Evolutionary conservation across 768 basidiomycete genomes (phyloP), one percentile per base, ranked within the genome.

Genomic region (Tricholoma matsutake): DNA sequence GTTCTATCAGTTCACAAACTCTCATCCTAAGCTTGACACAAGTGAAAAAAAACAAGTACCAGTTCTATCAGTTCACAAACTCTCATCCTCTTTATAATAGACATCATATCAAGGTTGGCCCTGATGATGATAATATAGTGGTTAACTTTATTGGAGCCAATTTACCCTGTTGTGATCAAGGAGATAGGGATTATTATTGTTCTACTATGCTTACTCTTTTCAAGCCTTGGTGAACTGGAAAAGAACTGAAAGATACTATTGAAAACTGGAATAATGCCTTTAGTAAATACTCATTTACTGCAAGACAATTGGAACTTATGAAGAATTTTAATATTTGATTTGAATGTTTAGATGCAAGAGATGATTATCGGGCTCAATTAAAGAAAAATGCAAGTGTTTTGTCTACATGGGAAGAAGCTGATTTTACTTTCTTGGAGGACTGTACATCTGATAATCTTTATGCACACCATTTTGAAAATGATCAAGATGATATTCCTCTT

Each of bases 291-390:
- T 37, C 31, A 2, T 74, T 75, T 55, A 58, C 59, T 14, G 4
- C 13, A 9, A 9, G 49, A 31, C 60, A 69, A 11, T 1, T 49
- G 2, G 16, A 63, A 22, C 18, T 71, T 0, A 76, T 77, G 58
- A 51, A 60, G 11, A 73, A 75, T 56, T 70, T 76, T 10, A 43
- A 70, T 47, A 6, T 74, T 0, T 25, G 61, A 16, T 71, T n/a
- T 60, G 71, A 72, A 49, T 74, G 73, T 57, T 51, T 64, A 16
- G 70, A 72, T 64, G 72, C 67, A 4, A 29, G 66, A 20, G 72
- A 74, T 62, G 69, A 74, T 58, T 68, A 65, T 51, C 51, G 56
- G 18, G 61, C 59, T 25, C 47, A 57, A 34, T 37, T 67, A 32
- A 58, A 61, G 29, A 56, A 56, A 8, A 49, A 20, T 25, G 22